Evolutionary conservation across 306 rosid genomes (phyloP), one percentile per base, ranked within the genome.

Genomic region (Lotus japonicus): DNA sequence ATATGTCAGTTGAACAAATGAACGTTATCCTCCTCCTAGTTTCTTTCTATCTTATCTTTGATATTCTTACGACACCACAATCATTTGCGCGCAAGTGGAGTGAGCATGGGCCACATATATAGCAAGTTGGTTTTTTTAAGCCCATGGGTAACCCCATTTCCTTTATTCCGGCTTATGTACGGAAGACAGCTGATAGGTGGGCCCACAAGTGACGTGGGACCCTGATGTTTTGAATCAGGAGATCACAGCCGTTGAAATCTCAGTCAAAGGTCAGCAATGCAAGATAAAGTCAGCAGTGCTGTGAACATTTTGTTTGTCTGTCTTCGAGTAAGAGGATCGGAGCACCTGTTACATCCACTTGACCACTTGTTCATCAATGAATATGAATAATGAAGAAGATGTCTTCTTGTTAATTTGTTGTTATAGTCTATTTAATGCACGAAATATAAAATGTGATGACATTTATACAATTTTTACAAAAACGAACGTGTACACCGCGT

Each of bases 121-220:
- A 21, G 3, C 3, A 21, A 4, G 4, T 14, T 71, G 7, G 18
- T 6, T 63, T 53, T 65, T 31, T 16, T 62, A 50, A 70, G 72
- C 56, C 79, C 75, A 72, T 16, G 69, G 73, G 1, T 54, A 74
- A 31, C 53, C 53, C 14, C 60, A 41, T 16, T 70, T 11, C 9
- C 0, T 35, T 2, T 42, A 28, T 38, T 57, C 21, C 11, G 73
- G 80, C 58, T 80, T 21, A 66, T 35, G 18, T 36, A 58, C 3
- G 11, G 68, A 58, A 52, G 58, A 57, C 82, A 77, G 48, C 74
- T 58, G 23, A 53, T 7, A 28, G 4, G n/a, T 7, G 42, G 77
- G 35, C 1, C 46, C 59, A 11, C 1, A 13, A 0, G 14, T 55
- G 66, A 73, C 60, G n/a, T n/a, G n/a, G n/a, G n/a, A n/a, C n/a